Evolutionary conservation across 2,329 filamentous ascomycete species (phyloP).

Genomic region (Aspergillus phoenicis): DNA sequence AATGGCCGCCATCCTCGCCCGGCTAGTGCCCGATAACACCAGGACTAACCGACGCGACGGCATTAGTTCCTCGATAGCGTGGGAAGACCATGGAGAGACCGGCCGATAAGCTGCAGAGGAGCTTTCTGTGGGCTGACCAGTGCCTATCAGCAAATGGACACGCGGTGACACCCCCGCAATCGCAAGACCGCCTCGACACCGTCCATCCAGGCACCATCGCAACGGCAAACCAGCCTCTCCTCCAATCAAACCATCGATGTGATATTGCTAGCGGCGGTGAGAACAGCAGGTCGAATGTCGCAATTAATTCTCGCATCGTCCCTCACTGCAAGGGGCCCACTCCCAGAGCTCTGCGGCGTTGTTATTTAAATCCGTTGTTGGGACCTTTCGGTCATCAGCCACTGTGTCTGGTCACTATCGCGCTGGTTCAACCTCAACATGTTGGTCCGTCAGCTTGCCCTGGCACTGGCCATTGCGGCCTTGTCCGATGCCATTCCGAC

Average conservation of each 20-base stretch:
- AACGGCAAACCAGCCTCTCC: neutral
- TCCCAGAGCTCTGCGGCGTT: neutral
- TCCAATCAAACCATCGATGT: neutral
- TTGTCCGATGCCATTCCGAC: constrained; percentile 29
- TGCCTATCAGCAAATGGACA: neutral
- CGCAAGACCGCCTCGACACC: neutral
- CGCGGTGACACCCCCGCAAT: neutral
- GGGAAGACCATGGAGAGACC: neutral
- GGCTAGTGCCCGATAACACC: neutral
- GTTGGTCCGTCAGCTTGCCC: constrained; percentile 7
- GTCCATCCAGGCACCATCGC: neutral
- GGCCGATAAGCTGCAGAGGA: neutral
- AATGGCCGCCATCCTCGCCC: neutral
- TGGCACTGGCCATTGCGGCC: constrained; percentile 23
- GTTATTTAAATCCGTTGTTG: neutral
- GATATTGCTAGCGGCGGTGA: neutral
- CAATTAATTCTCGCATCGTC: constrained; percentile 4
- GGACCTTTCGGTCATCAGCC: neutral
- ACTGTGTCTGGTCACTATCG: neutral
- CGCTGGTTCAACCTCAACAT: neutral
- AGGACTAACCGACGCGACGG: neutral
- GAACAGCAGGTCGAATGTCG: neutral
- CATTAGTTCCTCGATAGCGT: neutral
- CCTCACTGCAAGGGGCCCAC: constrained; percentile 6
- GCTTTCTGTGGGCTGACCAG: neutral